Conservation (phyloP, 768 basidiomycete genomes). For the Collybiopsis luxurians region DNA sequence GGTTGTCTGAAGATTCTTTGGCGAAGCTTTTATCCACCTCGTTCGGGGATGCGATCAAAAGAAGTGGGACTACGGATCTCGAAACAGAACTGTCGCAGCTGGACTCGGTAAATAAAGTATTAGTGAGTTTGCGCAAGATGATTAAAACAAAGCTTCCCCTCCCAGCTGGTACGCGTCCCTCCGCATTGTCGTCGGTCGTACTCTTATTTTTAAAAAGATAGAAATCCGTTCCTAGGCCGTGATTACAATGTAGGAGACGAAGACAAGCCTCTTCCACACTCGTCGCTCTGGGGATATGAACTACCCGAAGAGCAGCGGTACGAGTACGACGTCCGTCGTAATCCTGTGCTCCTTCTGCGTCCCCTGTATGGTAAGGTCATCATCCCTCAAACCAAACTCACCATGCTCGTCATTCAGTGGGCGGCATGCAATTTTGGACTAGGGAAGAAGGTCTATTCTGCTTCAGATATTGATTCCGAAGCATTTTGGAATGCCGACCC, state of each 20-base stretch:
- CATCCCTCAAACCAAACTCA: constrained; percentile 20
- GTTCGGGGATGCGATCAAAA: constrained; percentile 13
- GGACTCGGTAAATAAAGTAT: constrained; percentile 10
- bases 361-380: constrained; percentile 50
- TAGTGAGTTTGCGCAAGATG: constrained; percentile 16
- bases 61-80: background rate
- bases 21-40: constrained; percentile 16
- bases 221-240: constrained; percentile 17
- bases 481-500: constrained; percentile 21
- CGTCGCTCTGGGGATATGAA: constrained; percentile 17
- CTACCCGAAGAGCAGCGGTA: constrained; percentile 13
- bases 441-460: constrained; percentile 18
- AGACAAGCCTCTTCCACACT: constrained; percentile 16
- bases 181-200: background rate
- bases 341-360: constrained; percentile 35
- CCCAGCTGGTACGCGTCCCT: constrained; percentile 2
- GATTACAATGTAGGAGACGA: constrained; percentile 17
- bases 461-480: constrained; percentile 14
- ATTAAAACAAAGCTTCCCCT: constrained; percentile 18
- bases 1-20: constrained; percentile 12
- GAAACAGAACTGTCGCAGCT: constrained; percentile 9
- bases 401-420: constrained; percentile 19
- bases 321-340: constrained; percentile 17
- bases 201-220: constrained; percentile 2
- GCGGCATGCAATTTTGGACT: constrained; percentile 18